A percentile compares a stretch with the other conserved stretches of the same genome.
These are phyloP conservation scores for Penicillium bialowiezense DNA, from an alignment of 495 filamentous ascomycete genomes.

Conservation along the genomic window DNA sequence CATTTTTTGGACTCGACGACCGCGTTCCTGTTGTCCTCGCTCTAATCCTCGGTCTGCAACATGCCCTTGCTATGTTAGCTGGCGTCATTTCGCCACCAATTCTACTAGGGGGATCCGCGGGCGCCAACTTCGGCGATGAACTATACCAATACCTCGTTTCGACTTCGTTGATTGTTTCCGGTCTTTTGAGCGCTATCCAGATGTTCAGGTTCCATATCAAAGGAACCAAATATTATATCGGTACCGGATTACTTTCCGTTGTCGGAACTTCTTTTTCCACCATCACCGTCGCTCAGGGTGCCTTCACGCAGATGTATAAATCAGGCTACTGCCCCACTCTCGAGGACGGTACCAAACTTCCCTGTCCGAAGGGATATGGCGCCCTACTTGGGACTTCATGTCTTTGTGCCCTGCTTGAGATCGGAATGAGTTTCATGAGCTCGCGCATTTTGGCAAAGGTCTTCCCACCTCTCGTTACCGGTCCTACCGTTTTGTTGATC, in stretches of 20 bases:
- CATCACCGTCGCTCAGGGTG: conserved; percentile 78
- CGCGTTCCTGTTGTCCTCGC: conserved; percentile 77
- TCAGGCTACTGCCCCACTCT: conserved; percentile 72
- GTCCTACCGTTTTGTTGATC: conserved; percentile 76
- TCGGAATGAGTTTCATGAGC: conserved; percentile 53
- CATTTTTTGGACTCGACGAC: conserved; percentile 88
- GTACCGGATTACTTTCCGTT: conserved; percentile 87
- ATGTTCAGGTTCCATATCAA: conserved; percentile 82
- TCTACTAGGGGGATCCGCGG: conserved; percentile 61
- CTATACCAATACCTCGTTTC: conserved; percentile 82
- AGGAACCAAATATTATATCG: conserved; percentile 79
- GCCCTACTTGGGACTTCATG: conserved; percentile 74
- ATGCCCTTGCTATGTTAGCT: conserved; percentile 66
- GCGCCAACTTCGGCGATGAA: conserved; percentile 61
- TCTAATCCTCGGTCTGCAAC: conserved; percentile 68
- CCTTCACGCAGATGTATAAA: conserved; percentile 79
- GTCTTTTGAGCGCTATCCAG: conserved; percentile 74
- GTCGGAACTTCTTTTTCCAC: conserved; percentile 80
- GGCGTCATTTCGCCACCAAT: conserved; percentile 79
- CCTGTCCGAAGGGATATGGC: conserved; percentile 84
- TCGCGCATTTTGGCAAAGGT: conserved; percentile 67
- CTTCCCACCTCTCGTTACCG: conserved; percentile 89
- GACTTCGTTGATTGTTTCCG: conserved; percentile 82
- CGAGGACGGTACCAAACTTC: conserved; percentile 61
- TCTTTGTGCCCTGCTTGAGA: conserved; percentile 46